Evolutionary conservation across 1,284 basidiomycete genomes (phyloP).

Genomic region (Trametes polyzona): DNA sequence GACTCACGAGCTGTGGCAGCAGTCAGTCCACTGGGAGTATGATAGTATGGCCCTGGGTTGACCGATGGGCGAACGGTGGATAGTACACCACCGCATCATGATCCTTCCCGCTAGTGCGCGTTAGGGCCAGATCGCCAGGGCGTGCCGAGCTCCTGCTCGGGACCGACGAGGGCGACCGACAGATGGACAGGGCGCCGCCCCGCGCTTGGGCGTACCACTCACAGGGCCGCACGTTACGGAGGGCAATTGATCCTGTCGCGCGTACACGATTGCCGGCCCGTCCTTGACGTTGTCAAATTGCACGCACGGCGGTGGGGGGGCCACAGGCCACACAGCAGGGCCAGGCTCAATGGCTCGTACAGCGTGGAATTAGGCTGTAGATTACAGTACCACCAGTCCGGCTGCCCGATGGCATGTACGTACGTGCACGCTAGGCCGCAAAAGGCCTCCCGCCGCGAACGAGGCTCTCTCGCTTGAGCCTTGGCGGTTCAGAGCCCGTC

Average conservation of each 20-base stretch:
- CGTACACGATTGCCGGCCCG: conserved; percentile 5
- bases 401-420: not conserved
- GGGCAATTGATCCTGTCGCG: conserved; percentile 7
- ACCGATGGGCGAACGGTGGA: no score
- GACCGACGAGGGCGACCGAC: no score
- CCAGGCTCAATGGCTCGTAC: not conserved
- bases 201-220: not conserved
- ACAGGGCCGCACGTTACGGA: conserved; percentile 1
- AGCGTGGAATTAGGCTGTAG: not conserved
- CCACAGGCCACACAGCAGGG: no score
- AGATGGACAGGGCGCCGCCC: no score
- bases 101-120: no score
- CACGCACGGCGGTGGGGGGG: not conserved
- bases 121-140: no score
- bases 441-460: not conserved
- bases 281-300: conserved; percentile 1
- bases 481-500: no score
- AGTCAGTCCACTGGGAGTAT: no score
- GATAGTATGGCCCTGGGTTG: no score
- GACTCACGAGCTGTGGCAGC: not conserved
- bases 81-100: no score
- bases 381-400: not conserved
- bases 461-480: not conserved
- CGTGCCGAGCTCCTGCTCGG: no score
- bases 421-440: not conserved